phyloP scores from a whole-genome alignment of 805 yeast species.

The Barnettozyma wickerhamii region DNA sequence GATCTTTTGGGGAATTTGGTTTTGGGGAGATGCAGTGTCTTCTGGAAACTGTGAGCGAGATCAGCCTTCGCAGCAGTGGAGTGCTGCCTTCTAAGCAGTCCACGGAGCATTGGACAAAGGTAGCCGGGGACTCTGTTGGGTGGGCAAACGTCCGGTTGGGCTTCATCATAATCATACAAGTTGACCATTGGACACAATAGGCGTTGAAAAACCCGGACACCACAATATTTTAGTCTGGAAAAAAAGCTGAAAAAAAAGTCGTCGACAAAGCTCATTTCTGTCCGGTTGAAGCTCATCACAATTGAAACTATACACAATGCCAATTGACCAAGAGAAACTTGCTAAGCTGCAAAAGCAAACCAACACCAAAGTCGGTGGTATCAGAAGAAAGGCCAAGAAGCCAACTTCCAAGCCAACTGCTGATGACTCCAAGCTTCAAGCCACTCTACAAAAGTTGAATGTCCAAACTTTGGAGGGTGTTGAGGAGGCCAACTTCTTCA shows the following conservation, averaged over 20 bases:
- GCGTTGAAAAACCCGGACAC: constrained; percentile 13
- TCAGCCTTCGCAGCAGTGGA: constrained; percentile 5
- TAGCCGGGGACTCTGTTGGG: too few relatives aligned
- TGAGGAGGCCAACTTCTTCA: constrained; percentile 97
- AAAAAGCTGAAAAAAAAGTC: constrained; percentile 11
- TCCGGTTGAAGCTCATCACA: neutral
- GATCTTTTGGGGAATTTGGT: constrained; percentile 66
- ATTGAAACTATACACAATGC: constrained; percentile 43
- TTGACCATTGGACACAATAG: too few relatives aligned
- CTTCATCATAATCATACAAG: too few relatives aligned
- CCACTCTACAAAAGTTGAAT: constrained; percentile 81
- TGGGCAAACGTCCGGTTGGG: too few relatives aligned
- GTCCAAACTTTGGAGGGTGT: constrained; percentile 85
- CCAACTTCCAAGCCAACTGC: constrained; percentile 58
- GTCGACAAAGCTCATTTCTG: constrained; percentile 9
- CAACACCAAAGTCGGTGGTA: constrained; percentile 77
- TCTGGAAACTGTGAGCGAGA: constrained; percentile 23
- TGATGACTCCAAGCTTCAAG: constrained; percentile 89
- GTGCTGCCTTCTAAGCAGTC: neutral
- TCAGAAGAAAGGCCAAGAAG: constrained; percentile 92
- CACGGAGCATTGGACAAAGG: constrained; percentile 3
- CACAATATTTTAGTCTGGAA: neutral
- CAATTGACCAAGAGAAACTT: constrained; percentile 90
- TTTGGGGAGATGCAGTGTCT: constrained; percentile 47
- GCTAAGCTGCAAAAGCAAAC: constrained; percentile 88